Percentiles rank a stretch among this genome's conserved stretches.
Evolutionary conservation across 352 stramenopile species (phyloP).

Genomic region (Globisporangium canariense): DNA sequence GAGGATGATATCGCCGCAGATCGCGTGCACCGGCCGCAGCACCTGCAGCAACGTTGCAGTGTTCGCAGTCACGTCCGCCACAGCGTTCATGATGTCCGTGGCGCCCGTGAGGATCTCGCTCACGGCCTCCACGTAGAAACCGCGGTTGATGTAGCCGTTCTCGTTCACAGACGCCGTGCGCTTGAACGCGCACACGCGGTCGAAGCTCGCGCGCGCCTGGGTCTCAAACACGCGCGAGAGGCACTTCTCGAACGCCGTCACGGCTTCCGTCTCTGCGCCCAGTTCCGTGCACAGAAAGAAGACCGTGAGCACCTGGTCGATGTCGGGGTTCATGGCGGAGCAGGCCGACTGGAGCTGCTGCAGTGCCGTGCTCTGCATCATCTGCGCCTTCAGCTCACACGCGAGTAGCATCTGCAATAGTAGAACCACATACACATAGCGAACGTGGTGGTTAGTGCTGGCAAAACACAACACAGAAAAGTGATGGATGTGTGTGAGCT

Average conservation of each 20-base stretch:
- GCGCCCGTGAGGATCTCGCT: constrained; percentile 66
- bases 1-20: constrained; percentile 44
- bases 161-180: constrained; percentile 58
- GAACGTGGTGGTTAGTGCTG: background rate
- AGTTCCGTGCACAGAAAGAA: constrained; percentile 59
- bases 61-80: constrained; percentile 57
- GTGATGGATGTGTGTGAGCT: background rate
- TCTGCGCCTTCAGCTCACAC: constrained; percentile 66
- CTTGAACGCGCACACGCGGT: constrained; percentile 51
- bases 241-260: constrained; percentile 34
- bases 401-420: constrained; percentile 54
- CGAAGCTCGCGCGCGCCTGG: constrained; percentile 47
- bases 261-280: constrained; percentile 26
- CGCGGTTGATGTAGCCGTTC: constrained; percentile 81
- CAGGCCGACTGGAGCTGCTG: constrained; percentile 41
- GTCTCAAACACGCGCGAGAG: constrained; percentile 54
- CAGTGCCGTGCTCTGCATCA: constrained; percentile 38
- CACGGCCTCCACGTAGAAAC: constrained; percentile 76
- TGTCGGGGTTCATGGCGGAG: constrained; percentile 27
- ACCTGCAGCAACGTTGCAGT: constrained; percentile 35
- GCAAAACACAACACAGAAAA: background rate
- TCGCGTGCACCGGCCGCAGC: constrained; percentile 59
- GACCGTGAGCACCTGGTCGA: constrained; percentile 42
- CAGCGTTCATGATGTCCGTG: constrained; percentile 77
- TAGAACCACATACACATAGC: background rate